A percentile compares a stretch with the other conserved stretches of the same genome.
These are phyloP conservation scores for Candida hispaniensis DNA, from an alignment of 805 yeast species.

Conservation along the genomic window DNA sequence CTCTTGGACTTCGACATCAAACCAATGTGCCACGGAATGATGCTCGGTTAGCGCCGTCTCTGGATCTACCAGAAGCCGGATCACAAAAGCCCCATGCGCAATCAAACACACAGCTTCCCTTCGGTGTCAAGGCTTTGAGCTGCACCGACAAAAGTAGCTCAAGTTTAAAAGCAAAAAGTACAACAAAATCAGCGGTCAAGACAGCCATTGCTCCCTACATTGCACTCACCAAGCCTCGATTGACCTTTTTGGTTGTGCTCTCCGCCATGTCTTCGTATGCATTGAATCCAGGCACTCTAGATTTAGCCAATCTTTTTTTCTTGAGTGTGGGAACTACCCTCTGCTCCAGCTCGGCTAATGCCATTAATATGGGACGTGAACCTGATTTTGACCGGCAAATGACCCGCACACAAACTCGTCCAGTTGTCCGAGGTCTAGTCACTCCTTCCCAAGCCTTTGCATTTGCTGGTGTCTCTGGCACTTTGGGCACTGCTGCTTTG, in stretches of 20 bases:
- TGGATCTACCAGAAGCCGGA: no score
- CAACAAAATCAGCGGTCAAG: no score
- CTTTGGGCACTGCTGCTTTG: conserved; percentile 56
- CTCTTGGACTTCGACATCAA: no score
- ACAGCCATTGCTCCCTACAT: conserved; percentile 42
- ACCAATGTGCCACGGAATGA: no score
- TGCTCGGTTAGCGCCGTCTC: no score
- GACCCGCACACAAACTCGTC: conserved; percentile 81
- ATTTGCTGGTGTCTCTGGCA: conserved; percentile 70
- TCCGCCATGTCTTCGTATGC: conserved; percentile 94
- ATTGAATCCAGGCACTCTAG: conserved; percentile 71
- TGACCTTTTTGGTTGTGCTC: conserved; percentile 77
- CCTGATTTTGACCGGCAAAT: conserved; percentile 78
- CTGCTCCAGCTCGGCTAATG: conserved; percentile 89
- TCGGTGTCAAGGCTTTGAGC: no score
- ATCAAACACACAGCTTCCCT: no score
- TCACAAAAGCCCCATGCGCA: no score
- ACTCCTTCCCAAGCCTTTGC: conserved; percentile 65
- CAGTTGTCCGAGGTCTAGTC: conserved; percentile 76
- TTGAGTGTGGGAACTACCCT: conserved; percentile 78
- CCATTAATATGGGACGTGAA: conserved; percentile 94
- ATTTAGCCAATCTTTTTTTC: conserved; percentile 56
- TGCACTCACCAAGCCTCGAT: conserved; percentile 80
- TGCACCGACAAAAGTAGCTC: no score
- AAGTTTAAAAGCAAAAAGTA: no score